These are phyloP conservation scores for Ophiostoma montium DNA, from an alignment of 2,329 filamentous ascomycete species.

Conservation along the genomic window DNA sequence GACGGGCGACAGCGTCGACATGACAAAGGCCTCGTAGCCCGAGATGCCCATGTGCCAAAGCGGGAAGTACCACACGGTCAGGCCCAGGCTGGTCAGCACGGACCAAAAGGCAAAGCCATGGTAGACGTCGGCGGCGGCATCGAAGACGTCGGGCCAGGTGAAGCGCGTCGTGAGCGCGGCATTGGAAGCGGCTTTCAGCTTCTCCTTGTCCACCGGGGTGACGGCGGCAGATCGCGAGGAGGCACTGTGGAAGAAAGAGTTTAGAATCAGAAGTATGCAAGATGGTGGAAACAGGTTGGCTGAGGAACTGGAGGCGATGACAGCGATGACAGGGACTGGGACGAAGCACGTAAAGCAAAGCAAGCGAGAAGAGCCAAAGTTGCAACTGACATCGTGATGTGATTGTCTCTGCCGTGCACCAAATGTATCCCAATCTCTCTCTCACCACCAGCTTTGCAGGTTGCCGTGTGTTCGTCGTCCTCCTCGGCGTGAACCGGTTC, in stretches of 20 bases:
- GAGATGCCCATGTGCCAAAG: constrained; percentile 99
- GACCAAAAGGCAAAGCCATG: constrained; percentile 96
- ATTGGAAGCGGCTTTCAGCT: constrained; percentile 47
- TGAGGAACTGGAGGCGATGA: too few species aligned
- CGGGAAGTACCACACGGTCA: constrained; percentile 95
- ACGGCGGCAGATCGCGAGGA: constrained; percentile 32
- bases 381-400: too few species aligned
- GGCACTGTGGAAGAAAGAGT: constrained; percentile 24
- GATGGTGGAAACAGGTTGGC: neutral
- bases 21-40: constrained; percentile 81
- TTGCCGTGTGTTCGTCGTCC: too few species aligned
- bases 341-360: too few species aligned
- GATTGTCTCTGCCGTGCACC: too few species aligned
- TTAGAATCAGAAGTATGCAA: too few species aligned
- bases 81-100: constrained; percentile 73
- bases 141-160: constrained; percentile 58
- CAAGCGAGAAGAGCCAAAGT: too few species aligned
- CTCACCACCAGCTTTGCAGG: too few species aligned
- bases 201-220: constrained; percentile 58
- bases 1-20: constrained; percentile 70
- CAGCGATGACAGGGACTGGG: too few species aligned
- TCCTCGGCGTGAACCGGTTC: too few species aligned
- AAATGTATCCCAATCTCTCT: too few species aligned
- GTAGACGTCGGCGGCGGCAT: constrained; percentile 79
- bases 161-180: constrained; percentile 60